phyloP scores from a whole-genome alignment of 2,329 filamentous ascomycete species.

The Fusarium torreyae region DNA sequence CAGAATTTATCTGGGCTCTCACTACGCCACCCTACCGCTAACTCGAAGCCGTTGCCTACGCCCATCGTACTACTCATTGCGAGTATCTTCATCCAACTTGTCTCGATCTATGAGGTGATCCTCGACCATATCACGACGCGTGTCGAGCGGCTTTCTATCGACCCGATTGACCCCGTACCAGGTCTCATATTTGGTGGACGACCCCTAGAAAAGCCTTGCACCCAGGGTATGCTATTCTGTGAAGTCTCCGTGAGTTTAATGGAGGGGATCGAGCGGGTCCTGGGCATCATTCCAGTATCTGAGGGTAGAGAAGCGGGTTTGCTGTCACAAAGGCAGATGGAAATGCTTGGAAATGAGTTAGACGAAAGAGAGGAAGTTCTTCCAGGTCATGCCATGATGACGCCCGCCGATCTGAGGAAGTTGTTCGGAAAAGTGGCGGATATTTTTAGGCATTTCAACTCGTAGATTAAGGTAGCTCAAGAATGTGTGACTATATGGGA shows the following conservation, averaged over 20 bases:
- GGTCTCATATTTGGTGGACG: background rate
- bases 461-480: no score
- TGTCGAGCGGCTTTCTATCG: background rate
- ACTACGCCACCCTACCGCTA: accelerated
- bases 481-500: no score
- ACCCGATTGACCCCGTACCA: accelerated
- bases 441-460: background rate
- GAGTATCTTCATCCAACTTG: background rate
- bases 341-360: background rate
- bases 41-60: background rate
- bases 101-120: background rate
- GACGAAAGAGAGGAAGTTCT: background rate
- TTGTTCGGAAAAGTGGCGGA: background rate
- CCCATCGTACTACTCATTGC: background rate
- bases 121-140: background rate
- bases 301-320: background rate
- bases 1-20: background rate
- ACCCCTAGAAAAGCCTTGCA: background rate
- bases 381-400: conserved; percentile 1
- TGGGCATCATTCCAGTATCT: background rate
- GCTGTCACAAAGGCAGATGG: background rate
- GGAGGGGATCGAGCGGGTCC: accelerated
- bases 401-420: background rate
- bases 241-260: background rate
- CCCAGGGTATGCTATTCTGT: background rate